Base-by-base conservation (phyloP, 73 alveolate species). In the Paramecium tetraurelia region DNA sequence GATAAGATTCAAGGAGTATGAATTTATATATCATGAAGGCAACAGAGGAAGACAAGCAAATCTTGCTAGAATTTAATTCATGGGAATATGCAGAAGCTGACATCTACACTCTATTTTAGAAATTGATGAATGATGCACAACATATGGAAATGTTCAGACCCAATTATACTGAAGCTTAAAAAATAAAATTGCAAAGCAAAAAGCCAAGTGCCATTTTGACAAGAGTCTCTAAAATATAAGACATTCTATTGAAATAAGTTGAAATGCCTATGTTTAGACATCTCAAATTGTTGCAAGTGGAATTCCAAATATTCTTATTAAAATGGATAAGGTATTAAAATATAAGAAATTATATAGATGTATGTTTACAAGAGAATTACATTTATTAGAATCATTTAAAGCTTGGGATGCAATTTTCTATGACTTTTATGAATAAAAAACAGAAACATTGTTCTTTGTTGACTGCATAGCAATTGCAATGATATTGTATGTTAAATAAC, bases 121-220 rank as follows among this genome's bases (percentile, higher is more conserved):
- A 70, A 43, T 46, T 89, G 38, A 89, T 89, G 94, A 80, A 80
- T 80, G 94, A 89, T 21, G 87, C 87, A 46, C 43, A 83, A 14
- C 94, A 89, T 89, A 70, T 89, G 87, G 94, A 89, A 89, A 89
- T 89, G 94, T 89, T 89, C 76, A 89, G 94, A 71, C 94, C 94
- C 3, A 70, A 89, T 70, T 70, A 70, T 9, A 83, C 94, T 18
- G 94, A 89, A 18, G 87, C 86, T 24, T 70, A 72, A 29, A 89
- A 89, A 41, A 89, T 70, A 35, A 89, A 89, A 40, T 70, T 70
- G 12, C 29, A 89, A 89, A 70, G 87, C 24, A 89, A 89, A 46
- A 89, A 89, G 29, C 87, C 94, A 27, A 77, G 76, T 70, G 94
- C 94, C 2, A 89, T 89, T 53, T 72, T 89, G 21, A 58, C 87